phyloP scores from a whole-genome alignment of 1,139 yeast species.

The Kodamaea alishanica region DNA sequence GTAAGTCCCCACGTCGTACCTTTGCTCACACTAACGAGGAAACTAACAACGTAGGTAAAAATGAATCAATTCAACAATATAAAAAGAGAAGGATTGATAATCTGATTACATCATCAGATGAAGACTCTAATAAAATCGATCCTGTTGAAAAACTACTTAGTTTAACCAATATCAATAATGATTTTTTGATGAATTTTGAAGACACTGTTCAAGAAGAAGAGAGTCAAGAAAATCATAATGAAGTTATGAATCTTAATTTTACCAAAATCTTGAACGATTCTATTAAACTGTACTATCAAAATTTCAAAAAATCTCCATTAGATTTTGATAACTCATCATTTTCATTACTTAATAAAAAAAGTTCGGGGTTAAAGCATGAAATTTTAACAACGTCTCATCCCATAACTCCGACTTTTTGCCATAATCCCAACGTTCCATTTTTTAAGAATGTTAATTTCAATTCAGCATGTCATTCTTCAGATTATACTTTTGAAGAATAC shows the following conservation, averaged over 20 bases:
- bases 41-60: too few relatives aligned
- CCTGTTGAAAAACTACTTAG: constrained; percentile 45
- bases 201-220: constrained; percentile 8
- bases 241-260: constrained; percentile 29
- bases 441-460: constrained; percentile 40
- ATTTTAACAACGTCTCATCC: constrained; percentile 8
- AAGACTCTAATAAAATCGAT: constrained; percentile 34
- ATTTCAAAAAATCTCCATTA: constrained; percentile 22
- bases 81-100: constrained; percentile 3
- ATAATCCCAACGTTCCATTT: constrained; percentile 30
- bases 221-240: constrained; percentile 6
- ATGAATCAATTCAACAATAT: too few relatives aligned
- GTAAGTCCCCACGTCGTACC: too few relatives aligned
- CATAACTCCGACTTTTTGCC: constrained; percentile 9
- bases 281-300: constrained; percentile 33
- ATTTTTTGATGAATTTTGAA: constrained; percentile 26
- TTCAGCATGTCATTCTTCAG: constrained; percentile 29
- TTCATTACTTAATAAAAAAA: constrained; percentile 27
- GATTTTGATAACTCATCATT: constrained; percentile 33
- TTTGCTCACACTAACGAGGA: too few relatives aligned
- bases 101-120: constrained; percentile 6
- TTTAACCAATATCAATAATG: constrained; percentile 32
- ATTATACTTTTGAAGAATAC: constrained; percentile 37
- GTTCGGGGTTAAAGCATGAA: constrained; percentile 3
- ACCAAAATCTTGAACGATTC: constrained; percentile 41